A percentile compares a stretch with the other conserved stretches of the same genome.
phyloP scores from a whole-genome alignment of 257 asterid genomes.

The Plantago elongata region DNA sequence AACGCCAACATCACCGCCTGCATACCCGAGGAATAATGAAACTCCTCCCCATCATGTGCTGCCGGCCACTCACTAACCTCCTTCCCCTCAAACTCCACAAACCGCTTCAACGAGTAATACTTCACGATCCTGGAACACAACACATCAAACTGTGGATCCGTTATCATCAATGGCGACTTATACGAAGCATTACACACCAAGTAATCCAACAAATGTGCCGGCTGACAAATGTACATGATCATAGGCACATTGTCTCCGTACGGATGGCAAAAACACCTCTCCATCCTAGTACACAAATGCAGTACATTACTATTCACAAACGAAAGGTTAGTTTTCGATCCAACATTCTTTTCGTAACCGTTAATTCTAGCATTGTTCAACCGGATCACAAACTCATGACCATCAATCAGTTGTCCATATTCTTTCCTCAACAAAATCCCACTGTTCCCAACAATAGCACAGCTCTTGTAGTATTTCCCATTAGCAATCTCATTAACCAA shows the following conservation, averaged over 20 bases:
- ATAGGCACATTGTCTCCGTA: slow-evolving; percentile 67
- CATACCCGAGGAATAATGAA: slow-evolving; percentile 95
- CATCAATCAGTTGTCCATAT: slow-evolving; percentile 55
- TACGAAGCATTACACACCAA: slow-evolving; percentile 71
- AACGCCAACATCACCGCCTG: slow-evolving; percentile 83
- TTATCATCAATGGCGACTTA: slow-evolving; percentile 52
- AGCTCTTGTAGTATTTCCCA: slow-evolving; percentile 39
- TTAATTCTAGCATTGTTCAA: slow-evolving; percentile 67
- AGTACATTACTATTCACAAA: slow-evolving; percentile 82
- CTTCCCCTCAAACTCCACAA: slow-evolving; percentile 45
- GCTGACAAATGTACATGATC: slow-evolving; percentile 80
- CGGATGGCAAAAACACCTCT: slow-evolving; percentile 84
- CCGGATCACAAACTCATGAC: slow-evolving; percentile 72
- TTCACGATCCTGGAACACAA: slow-evolving; percentile 70
- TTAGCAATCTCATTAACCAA: slow-evolving; percentile 31
- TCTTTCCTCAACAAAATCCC: slow-evolving; percentile 64
- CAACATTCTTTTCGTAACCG: slow-evolving; percentile 59
- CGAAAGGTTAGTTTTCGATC: slow-evolving; percentile 63
- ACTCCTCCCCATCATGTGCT: slow-evolving; percentile 58
- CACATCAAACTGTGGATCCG: slow-evolving; percentile 70
- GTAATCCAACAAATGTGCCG: slow-evolving; percentile 79
- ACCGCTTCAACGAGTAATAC: slow-evolving; percentile 69
- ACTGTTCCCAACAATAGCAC: slow-evolving; percentile 95
- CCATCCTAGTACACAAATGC: slow-evolving; percentile 68
- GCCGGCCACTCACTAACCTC: slow-evolving; percentile 52